Evolutionary conservation across 2,329 filamentous ascomycete species (phyloP).

Genomic region (Aureobasidium subglaciale): DNA sequence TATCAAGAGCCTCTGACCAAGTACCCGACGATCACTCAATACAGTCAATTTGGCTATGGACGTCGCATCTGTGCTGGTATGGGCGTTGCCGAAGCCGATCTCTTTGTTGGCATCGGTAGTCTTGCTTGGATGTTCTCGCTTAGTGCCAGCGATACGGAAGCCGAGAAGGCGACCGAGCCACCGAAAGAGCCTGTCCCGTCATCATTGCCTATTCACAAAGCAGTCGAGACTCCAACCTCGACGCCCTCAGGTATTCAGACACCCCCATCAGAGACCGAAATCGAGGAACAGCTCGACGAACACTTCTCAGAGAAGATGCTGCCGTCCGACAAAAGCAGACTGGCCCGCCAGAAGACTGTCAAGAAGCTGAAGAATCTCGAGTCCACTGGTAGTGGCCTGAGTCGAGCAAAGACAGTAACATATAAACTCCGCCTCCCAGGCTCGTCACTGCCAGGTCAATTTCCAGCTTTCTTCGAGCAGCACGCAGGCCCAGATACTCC

Average conservation of each 20-base stretch:
- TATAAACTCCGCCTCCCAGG: constrained; percentile 2
- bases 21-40: constrained; percentile 21
- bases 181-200: background rate
- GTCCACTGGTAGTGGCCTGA: background rate
- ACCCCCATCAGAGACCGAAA: constrained; percentile 9
- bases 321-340: background rate
- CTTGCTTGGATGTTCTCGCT: constrained; percentile 42
- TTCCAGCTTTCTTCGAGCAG: constrained; percentile 14
- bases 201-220: background rate
- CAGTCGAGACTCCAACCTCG: background rate
- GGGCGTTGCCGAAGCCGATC: constrained; percentile 26
- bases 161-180: background rate
- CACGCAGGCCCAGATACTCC: constrained; percentile 8
- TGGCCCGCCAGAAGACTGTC: constrained; percentile 1
- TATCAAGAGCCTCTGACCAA: constrained; percentile 21
- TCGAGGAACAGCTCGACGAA: background rate
- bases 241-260: constrained; percentile 1
- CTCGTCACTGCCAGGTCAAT: background rate
- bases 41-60: constrained; percentile 26
- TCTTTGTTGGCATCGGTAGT: constrained; percentile 34
- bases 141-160: constrained; percentile 18
- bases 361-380: background rate
- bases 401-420: constrained; percentile 3
- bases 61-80: constrained; percentile 27
- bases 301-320: constrained; percentile 10